These are phyloP conservation scores for Gymnopus androsaceus DNA, from an alignment of 1,284 basidiomycete species.

Conservation along the genomic window DNA sequence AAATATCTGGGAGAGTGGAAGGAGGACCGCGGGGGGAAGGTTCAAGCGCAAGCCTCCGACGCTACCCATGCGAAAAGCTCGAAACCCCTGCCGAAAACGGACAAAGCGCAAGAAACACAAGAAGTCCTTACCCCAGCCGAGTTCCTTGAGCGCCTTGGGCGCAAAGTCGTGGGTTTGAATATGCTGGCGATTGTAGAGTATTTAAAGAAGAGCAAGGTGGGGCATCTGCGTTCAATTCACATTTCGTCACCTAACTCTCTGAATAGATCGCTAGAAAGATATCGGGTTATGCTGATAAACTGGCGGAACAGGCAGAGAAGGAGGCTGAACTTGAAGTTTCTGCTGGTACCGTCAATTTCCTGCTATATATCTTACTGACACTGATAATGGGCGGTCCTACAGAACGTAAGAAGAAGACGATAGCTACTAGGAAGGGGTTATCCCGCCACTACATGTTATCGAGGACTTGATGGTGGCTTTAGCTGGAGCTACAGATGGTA, in stretches of 20 bases:
- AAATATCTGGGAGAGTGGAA: conserved; percentile 59
- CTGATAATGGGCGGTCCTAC: conserved; percentile 27
- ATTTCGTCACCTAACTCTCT: neutral
- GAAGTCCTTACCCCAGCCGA: conserved; percentile 69
- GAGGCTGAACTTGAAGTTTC: neutral
- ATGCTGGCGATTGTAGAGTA: conserved; percentile 84
- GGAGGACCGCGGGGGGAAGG: conserved; percentile 26
- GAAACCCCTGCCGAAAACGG: conserved; percentile 1
- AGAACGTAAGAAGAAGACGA: neutral
- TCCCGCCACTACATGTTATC: conserved; percentile 83
- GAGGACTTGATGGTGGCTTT: conserved; percentile 87
- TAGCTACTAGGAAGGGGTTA: conserved; percentile 31
- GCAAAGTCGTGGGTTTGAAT: conserved; percentile 74
- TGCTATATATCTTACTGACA: neutral
- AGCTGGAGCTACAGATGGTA: conserved; percentile 80
- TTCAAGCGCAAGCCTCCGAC: neutral
- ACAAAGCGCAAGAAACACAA: conserved; percentile 29
- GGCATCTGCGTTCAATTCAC: conserved; percentile 8
- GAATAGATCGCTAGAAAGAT: conserved; percentile 70
- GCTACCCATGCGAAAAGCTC: too few species aligned
- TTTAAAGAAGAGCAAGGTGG: conserved; percentile 82
- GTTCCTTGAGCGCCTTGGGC: conserved; percentile 68
- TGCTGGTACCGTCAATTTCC: conserved; percentile 19
- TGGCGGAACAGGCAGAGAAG: conserved; percentile 44
- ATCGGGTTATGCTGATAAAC: conserved; percentile 77